Evolutionary conservation across 176 grass and related monocot species (phyloP), one percentile per base, ranked within the genome.

Genomic region (Chloris gayana): DNA sequence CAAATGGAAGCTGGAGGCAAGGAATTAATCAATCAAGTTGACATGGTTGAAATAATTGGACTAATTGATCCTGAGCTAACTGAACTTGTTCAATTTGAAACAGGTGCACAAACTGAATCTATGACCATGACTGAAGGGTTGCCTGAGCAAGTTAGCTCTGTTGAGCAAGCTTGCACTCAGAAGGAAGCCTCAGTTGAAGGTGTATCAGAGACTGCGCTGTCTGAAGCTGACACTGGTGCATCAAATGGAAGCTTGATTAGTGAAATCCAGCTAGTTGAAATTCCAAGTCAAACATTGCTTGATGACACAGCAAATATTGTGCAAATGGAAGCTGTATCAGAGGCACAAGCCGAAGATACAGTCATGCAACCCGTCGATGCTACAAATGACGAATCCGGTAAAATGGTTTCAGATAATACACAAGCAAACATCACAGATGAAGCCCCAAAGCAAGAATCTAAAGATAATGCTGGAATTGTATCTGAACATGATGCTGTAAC

Each of bases 1-100:
- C 77, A 78, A 72, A 49, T 62, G 60, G 77, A 88, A 72, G 29
- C 46, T 73, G 65, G 39, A 66, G 57, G 72, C 35, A 61, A 72
- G 65, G 25, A 69, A 81, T 85, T 49, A 7, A 46, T 59, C 49
- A 78, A 25, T 42, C 44, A 85, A 81, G 44, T 57, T 35, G 49
- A 68, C 50, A 50, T 14, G 31, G 42, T 80, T 59, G 69, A 85
- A 29, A 38, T 80, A 88, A 29, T 74, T 51, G 67, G 35, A 27
- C 38, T 84, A 17, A 37, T 80, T 60, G 68, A 67, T 73, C 15
- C 81, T 17, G 67, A 74, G 51, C 46, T 72, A 67, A 51, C 54
- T 74, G 35, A 9, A 17, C 34, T 47, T 61, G 56, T 54, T 51
- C 72, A 45, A 77, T 56, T 32, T 65, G 53, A 19, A 70, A 39